Evolutionary conservation across 2,329 filamentous ascomycete species (phyloP), one percentile per base, ranked within the genome.

Genomic region (Magnaporthiopsis incrustans): DNA sequence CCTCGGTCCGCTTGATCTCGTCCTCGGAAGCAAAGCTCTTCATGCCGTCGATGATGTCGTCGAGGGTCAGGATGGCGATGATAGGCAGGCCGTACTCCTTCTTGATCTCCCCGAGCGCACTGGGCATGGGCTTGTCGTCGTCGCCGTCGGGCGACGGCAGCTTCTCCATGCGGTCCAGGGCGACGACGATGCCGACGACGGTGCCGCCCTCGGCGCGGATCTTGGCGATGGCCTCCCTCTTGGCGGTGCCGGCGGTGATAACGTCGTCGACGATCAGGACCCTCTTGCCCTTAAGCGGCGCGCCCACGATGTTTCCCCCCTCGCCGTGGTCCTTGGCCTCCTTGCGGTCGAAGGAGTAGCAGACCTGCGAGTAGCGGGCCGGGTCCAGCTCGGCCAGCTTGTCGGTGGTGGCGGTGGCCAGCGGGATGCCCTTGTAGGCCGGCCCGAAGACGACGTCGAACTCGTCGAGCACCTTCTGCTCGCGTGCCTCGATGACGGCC

Each of bases 311-410:
- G 74, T 86, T 90, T 59, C 95, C 94, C 44, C 94, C 94, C 78
- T 99, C 95, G 59, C 95, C 94, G 75, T 98, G 94, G 72, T 92
- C 90, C 81, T 98, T 98, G 71, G 89, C 90, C 79, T 98, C 95
- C 79, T 98, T 98, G 72, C 95, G 87, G 78, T 98, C 96, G 79
- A 96, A 98, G 44, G 88, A 89, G 79, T 97, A 98, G 72, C 88
- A 91, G 65, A 90, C 82, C 58, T 82, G 77, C 64, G 85, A 85
- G 77, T 89, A 95, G 75, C 35, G 67, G 22, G 57, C 65, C 25
- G 66, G 65, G 58, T 75, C 75, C 11, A 69, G 73, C 7, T 74
- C 71, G 6, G 69, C 70, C 59, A 78, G 79, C 44, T 76, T 77
- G 8, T 77, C 74, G 72, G 77, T 79, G 59, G 78, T 89, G 3